These are phyloP conservation scores for Coemansia sp. DNA, from an alignment of 192 early-diverging fungal genomes.

Conservation along the genomic window DNA sequence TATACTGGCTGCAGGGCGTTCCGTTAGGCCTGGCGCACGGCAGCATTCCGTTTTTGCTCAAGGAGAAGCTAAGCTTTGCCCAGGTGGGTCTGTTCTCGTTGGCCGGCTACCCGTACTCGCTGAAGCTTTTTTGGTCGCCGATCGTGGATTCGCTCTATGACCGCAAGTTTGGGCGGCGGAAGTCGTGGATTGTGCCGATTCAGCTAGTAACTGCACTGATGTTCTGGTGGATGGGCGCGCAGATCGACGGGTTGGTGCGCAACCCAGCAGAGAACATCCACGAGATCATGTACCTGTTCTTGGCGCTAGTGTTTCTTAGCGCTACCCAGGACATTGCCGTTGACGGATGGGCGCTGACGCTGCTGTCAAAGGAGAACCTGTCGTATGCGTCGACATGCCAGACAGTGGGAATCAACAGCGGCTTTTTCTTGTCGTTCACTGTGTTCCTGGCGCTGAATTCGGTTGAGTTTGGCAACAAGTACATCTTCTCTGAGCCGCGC, in stretches of 20 bases:
- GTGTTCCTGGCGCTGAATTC: slow-evolving; percentile 96
- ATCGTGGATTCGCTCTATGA: slow-evolving; percentile 90
- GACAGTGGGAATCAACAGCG: slow-evolving; percentile 93
- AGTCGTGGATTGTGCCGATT: slow-evolving; percentile 99
- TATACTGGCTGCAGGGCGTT: slow-evolving; percentile 89
- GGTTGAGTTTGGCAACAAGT: slow-evolving; percentile 91
- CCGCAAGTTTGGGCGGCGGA: slow-evolving; percentile 79
- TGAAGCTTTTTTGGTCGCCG: slow-evolving; percentile 98
- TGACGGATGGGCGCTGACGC: slow-evolving; percentile 89
- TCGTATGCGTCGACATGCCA: slow-evolving; percentile 92
- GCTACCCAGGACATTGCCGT: slow-evolving; percentile 88
- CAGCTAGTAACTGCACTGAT: slow-evolving; percentile 78
- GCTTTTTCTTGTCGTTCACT: slow-evolving; percentile 95
- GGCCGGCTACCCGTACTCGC: slow-evolving; percentile 93
- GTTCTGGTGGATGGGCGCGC: slow-evolving; percentile 73
- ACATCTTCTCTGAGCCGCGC: slow-evolving; percentile 62
- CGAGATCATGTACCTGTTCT: slow-evolving; percentile 71
- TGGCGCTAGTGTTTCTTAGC: slow-evolving; percentile 84
- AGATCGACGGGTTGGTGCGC: slow-evolving; percentile 69
- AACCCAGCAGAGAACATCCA: slow-evolving; percentile 47
- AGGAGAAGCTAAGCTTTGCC: slow-evolving; percentile 84
- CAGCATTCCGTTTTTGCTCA: slow-evolving; percentile 91
- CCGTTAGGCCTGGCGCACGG: slow-evolving; percentile 89
- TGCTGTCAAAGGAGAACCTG: slow-evolving; percentile 87
- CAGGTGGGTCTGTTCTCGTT: slow-evolving; percentile 94